Base-by-base conservation (phyloP, 2,329 filamentous ascomycete species). In the Microdochium nivale region DNA sequence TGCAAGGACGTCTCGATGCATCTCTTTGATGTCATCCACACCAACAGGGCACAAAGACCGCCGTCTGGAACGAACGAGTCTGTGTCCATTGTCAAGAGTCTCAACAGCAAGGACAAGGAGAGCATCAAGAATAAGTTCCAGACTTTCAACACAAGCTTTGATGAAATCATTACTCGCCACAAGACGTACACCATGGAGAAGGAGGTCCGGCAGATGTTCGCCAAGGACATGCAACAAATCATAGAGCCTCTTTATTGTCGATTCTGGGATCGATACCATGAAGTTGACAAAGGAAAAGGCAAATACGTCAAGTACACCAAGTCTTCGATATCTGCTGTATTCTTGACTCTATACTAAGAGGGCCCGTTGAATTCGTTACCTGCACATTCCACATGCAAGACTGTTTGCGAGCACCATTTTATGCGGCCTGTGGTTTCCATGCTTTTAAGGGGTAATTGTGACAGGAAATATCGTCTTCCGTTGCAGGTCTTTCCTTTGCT, bases 291-390 rank as follows among this genome's bases (percentile, higher is more conserved):
- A 74, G 94, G 94, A 54, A 95, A 91, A 71, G 92, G 92, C 59
- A 99, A 99, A 70, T 95, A 97, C 69, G 90, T 95, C 67, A 96
- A 95, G 73, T 97, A 96, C 67, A 91, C 96, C 73, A 96, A 96
- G 75, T 77, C 77, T 40, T 81, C 83, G 48, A 85, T 99, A 61
- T 82, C 87, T 47, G 80, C 81, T 23, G 76, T 86, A 10, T 84
- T 84, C 60, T 61, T 73, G 50, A 78, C 75, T 50, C 66, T 83
- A 25, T 76, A 74, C 56, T 76, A 55, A 63, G 23, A 16, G 43
- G 23, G 27, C 27, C 5, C 27, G 5, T 30, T 30, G 27, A 30
- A 11, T 11, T 30, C 27, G 5, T 30, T 30, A 30, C 27, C 11
- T 11, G 27, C 5, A 11, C 27, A 30, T 30, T 5, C 11, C 27